Base-by-base conservation (phyloP, 176 grass and related monocot species). In the Olyra latifolia region DNA sequence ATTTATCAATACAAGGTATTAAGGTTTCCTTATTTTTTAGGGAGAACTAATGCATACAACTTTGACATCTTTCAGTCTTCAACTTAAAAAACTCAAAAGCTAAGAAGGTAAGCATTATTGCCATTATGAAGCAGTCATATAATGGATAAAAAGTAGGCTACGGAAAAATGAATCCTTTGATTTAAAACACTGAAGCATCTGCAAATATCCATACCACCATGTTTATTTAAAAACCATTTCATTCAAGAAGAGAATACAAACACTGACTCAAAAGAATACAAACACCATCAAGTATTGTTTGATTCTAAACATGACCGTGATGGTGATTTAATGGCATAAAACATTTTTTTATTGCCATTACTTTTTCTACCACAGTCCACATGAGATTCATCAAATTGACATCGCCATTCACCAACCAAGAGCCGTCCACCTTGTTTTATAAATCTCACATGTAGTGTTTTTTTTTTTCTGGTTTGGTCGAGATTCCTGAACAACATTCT, bases 401-500 rank as follows among this genome's bases (percentile, higher is more conserved):
- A 64, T 20, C 65, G 58, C 55, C 52, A 53, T 72, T 39, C 27
- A 57, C 17, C 16, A 64, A 27, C 62, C 78, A 66, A 10, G 50
- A 59, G 28, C 8, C 48, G 55, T 12, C 27, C 1, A 28, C 27
- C 53, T 85, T 28, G 42, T 14, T 27, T 53, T 66, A 27, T n/a
- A 66, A 39, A 80, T 28, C 69, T 87, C 17, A 30, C 60, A 74
- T 35, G 44, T 74, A 52, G 48, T 28, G 22, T n/a, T n/a, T 35
- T 35, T 35, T 10, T 35, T 62, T 43, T 70, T 42, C 17, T 50
- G 60, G 62, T 60, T 48, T 58, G 61, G 10, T 84, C 81, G 63
- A 69, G 76, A 68, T 80, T 68, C 62, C 69, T 74, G 54, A 45
- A 67, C 42, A 69, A 38, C 2, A 45, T 35, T 60, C 43, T 69